A percentile compares a stretch with the other conserved stretches of the same genome.
phyloP scores from a whole-genome alignment of 1,284 basidiomycete species.

The Phylloboletellus chloephorus region DNA sequence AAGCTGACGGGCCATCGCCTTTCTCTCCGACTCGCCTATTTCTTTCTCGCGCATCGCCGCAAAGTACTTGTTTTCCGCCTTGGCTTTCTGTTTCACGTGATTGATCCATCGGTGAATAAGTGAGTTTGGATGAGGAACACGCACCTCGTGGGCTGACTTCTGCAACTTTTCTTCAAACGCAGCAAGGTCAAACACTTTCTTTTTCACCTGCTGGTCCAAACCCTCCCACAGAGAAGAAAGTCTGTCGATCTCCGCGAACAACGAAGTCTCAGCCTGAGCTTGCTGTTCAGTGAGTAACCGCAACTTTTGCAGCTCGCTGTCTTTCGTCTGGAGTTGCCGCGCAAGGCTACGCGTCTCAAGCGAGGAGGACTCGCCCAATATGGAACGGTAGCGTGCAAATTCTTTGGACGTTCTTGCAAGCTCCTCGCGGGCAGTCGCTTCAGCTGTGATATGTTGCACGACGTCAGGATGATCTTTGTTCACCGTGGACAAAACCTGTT shows the following conservation, averaged over 20 bases:
- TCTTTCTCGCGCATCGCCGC: constrained; percentile 89
- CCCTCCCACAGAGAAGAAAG: constrained; percentile 84
- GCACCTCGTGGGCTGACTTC: constrained; percentile 61
- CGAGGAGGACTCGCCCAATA: constrained; percentile 55
- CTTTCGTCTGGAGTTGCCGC: constrained; percentile 56
- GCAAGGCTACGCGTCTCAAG: constrained; percentile 49
- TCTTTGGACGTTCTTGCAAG: constrained; percentile 43
- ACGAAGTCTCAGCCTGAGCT: constrained; percentile 62
- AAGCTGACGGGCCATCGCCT: constrained; percentile 55
- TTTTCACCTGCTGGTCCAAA: constrained; percentile 78
- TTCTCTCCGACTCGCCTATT: constrained; percentile 72
- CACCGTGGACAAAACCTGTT: constrained; percentile 44
- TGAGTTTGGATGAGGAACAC: constrained; percentile 17
- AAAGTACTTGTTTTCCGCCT: constrained; percentile 94
- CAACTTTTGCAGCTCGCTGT: constrained; percentile 56
- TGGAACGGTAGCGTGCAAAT: constrained; percentile 55
- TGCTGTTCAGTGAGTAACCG: constrained; percentile 52
- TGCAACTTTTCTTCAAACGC: constrained; percentile 72
- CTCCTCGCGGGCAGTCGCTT: constrained; percentile 50
- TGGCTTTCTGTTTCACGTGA: constrained; percentile 61
- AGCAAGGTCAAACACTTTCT: constrained; percentile 79
- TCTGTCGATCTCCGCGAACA: constrained; percentile 85
- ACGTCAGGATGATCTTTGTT: constrained; percentile 46
- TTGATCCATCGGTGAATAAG: neutral
- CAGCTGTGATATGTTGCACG: constrained; percentile 43